A percentile compares a stretch with the other conserved stretches of the same genome.
Conservation (phyloP, 2,329 filamentous ascomycete genomes). For the Exophiala sideris region DNA sequence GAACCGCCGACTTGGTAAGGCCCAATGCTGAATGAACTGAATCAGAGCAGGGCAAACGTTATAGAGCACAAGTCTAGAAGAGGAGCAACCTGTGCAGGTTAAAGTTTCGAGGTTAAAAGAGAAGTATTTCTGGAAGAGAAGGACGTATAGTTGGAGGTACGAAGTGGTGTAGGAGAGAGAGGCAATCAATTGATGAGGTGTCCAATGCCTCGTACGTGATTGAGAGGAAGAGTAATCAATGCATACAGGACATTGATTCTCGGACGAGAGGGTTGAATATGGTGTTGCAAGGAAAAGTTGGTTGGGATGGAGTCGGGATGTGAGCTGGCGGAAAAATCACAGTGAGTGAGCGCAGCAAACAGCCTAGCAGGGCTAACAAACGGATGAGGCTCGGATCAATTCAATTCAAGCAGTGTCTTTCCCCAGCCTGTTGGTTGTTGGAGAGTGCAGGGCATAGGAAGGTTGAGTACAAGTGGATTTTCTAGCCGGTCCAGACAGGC, state of each 20-base stretch:
- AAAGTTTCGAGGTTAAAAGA: background rate
- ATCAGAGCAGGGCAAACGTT: slow-evolving; percentile 28
- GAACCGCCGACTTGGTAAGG: slow-evolving; percentile 5
- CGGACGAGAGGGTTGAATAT: slow-evolving; percentile 24
- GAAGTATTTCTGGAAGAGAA: slow-evolving; percentile 1
- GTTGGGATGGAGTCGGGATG: slow-evolving; percentile 4
- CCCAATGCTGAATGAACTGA: slow-evolving; percentile 29
- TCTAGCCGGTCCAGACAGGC: background rate
- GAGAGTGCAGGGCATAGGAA: too few relatives aligned
- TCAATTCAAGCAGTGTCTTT: background rate
- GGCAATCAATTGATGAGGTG: slow-evolving; percentile 9
- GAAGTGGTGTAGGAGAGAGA: background rate
- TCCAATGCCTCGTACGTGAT: slow-evolving; percentile 5
- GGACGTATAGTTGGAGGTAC: slow-evolving; percentile 1
- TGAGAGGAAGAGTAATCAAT: slow-evolving; percentile 18
- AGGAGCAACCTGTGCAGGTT: slow-evolving; percentile 16
- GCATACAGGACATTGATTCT: background rate
- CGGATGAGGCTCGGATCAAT: too few relatives aligned
- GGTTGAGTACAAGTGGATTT: too few relatives aligned
- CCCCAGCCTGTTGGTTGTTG: too few relatives aligned
- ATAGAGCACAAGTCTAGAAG: slow-evolving; percentile 13
- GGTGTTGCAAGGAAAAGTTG: slow-evolving; percentile 16
- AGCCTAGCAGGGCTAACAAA: background rate
- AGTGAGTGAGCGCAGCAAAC: background rate
- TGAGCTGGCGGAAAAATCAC: background rate